These are phyloP conservation scores for Orbilia blumenaviensis DNA, from an alignment of 2,329 filamentous ascomycete genomes.

Conservation along the genomic window DNA sequence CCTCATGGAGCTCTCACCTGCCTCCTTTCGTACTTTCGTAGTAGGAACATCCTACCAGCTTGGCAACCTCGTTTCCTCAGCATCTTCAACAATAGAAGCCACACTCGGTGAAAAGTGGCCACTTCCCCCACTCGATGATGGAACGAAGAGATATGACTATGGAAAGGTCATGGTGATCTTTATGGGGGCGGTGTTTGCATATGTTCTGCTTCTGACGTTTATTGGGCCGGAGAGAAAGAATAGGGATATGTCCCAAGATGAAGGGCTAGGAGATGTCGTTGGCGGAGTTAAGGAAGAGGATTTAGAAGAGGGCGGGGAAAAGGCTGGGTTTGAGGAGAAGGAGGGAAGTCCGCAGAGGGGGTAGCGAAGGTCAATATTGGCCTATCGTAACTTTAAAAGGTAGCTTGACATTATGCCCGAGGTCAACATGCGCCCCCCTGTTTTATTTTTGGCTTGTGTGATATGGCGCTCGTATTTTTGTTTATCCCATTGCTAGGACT, in stretches of 20 bases:
- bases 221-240: slow-evolving; percentile 66
- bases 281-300: slow-evolving; percentile 12
- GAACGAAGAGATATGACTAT: slow-evolving; percentile 72
- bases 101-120: slow-evolving; percentile 79
- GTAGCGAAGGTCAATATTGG: no score
- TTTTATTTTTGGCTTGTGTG: no score
- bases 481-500: no score
- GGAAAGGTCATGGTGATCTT: slow-evolving; percentile 89
- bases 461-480: no score
- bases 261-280: slow-evolving; percentile 15
- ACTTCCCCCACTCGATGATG: slow-evolving; percentile 67
- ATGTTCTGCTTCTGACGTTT: slow-evolving; percentile 70
- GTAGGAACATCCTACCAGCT: slow-evolving; percentile 78
- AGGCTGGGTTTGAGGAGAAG: slow-evolving; percentile 31
- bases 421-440: no score
- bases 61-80: slow-evolving; percentile 74
- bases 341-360: slow-evolving; percentile 21
- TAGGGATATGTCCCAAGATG: slow-evolving; percentile 53
- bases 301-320: slow-evolving; percentile 32
- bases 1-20: slow-evolving; percentile 76
- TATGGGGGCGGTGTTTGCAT: slow-evolving; percentile 81
- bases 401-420: no score
- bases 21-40: slow-evolving; percentile 75
- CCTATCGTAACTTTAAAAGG: no score
- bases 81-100: slow-evolving; percentile 67